Conservation (phyloP, 2,329 filamentous ascomycete species). For the Dendrostoma leiphaemia region DNA sequence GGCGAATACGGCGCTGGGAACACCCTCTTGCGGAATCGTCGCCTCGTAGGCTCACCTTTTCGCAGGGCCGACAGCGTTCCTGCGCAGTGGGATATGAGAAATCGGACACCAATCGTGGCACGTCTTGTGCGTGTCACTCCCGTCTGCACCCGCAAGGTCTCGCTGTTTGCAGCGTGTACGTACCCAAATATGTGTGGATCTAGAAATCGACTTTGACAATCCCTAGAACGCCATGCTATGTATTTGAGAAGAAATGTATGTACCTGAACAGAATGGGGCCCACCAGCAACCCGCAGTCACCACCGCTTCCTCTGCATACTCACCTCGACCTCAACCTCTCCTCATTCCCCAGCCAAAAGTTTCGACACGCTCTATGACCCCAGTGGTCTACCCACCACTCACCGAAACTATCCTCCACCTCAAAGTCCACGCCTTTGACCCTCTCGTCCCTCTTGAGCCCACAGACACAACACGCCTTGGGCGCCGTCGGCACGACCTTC, state of each 20-base stretch:
- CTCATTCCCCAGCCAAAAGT: constrained; percentile 83
- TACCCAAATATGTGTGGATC: background rate
- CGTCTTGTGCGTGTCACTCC: too few relatives aligned
- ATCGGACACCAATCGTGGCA: too few relatives aligned
- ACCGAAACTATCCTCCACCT: constrained; percentile 86
- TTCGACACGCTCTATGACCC: constrained; percentile 75
- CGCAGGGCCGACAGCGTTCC: too few relatives aligned
- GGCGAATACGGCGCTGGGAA: too few relatives aligned
- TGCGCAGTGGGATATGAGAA: too few relatives aligned
- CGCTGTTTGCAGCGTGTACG: too few relatives aligned
- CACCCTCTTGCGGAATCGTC: too few relatives aligned
- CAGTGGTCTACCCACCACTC: constrained; percentile 96
- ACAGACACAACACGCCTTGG: constrained; percentile 79
- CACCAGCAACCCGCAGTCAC: background rate
- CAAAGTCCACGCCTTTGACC: constrained; percentile 69
- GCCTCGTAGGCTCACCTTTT: too few relatives aligned
- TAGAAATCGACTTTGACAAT: background rate
- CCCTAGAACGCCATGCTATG: constrained; percentile 12
- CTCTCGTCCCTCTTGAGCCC: constrained; percentile 87
- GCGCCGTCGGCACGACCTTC: constrained; percentile 71
- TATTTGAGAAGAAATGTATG: background rate
- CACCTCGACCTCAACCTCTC: constrained; percentile 65
- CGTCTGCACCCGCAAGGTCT: too few relatives aligned
- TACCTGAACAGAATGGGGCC: too few relatives aligned
- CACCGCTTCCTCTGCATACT: background rate